These are phyloP conservation scores for Fusarium devonianum DNA, from an alignment of 2,329 filamentous ascomycete species.

Conservation along the genomic window DNA sequence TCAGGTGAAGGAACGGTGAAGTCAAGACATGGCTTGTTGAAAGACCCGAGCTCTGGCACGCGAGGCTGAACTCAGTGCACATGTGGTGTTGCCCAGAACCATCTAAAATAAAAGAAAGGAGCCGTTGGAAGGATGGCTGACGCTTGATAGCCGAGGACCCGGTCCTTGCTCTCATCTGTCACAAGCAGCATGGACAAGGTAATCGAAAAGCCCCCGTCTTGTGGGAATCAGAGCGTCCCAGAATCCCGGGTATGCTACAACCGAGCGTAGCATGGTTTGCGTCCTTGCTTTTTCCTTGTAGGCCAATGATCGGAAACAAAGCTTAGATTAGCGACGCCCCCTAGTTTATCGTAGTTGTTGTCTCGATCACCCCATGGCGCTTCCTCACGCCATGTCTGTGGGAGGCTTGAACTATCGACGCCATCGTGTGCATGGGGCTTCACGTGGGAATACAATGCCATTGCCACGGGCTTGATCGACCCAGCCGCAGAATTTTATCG, in stretches of 20 bases:
- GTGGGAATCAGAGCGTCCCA: background rate
- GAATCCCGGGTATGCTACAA: background rate
- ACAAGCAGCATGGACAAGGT: too few relatives aligned
- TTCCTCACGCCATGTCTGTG: slow-evolving; percentile 5
- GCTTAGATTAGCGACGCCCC: background rate
- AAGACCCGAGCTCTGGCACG: slow-evolving; percentile 23
- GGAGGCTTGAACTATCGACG: slow-evolving; percentile 30
- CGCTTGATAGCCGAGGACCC: slow-evolving; percentile 4
- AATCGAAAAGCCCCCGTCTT: too few relatives aligned
- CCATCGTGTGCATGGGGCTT: background rate
- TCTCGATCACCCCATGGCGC: slow-evolving; percentile 2
- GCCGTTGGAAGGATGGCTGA: background rate
- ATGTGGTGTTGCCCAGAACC: slow-evolving; percentile 11
- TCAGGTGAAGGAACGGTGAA: background rate
- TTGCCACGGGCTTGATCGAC: too few relatives aligned
- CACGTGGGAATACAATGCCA: too few relatives aligned
- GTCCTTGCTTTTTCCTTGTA: too few relatives aligned
- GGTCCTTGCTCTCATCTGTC: background rate
- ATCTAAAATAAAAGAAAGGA: background rate
- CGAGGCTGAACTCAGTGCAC: slow-evolving; percentile 27
- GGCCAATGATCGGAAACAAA: too few relatives aligned
- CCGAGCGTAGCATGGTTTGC: too few relatives aligned
- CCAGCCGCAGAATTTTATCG: too few relatives aligned
- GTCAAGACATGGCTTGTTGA: slow-evolving; percentile 2
- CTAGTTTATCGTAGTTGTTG: background rate